A percentile compares a stretch with the other conserved stretches of the same genome.
These are phyloP conservation scores for Talaromyces liani DNA, from an alignment of 495 filamentous ascomycete genomes.

Conservation along the genomic window DNA sequence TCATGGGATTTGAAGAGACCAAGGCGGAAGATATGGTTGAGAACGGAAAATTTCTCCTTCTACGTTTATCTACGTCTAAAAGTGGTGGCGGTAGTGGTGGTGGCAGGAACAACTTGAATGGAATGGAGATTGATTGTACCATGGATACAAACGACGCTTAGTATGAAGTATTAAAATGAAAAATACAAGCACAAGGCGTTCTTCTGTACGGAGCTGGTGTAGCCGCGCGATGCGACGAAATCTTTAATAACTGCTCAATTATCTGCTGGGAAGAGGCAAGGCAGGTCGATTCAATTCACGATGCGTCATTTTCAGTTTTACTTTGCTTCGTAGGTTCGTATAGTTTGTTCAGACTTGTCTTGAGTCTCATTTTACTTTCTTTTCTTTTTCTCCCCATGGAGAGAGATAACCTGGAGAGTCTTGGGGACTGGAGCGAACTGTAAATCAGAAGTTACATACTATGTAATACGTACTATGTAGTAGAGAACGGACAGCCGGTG, in stretches of 20 bases:
- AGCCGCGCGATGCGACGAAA: conserved; percentile 2
- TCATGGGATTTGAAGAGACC: not conserved
- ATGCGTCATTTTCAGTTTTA: not conserved
- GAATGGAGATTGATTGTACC: not conserved
- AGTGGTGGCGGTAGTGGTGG: not conserved
- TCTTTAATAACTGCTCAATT: not conserved
- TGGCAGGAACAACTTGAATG: not conserved
- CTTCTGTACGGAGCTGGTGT: not conserved
- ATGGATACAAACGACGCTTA: not conserved
- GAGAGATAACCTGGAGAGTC: not conserved
- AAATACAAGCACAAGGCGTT: not conserved
- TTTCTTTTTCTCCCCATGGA: not conserved
- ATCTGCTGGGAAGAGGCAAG: not conserved
- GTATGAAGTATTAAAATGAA: not conserved
- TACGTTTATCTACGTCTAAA: not conserved
- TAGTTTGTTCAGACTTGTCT: not conserved
- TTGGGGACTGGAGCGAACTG: not conserved
- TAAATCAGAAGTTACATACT: not conserved
- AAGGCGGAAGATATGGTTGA: not conserved
- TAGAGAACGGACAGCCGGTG: not conserved
- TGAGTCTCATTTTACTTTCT: not conserved
- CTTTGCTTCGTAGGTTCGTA: not conserved
- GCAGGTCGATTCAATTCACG: not conserved
- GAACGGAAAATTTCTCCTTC: not conserved
- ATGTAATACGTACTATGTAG: too few species aligned